Evolutionary conservation across 345 rosid genomes (phyloP), one percentile per base, ranked within the genome.

Genomic region (Ceriops tagal): DNA sequence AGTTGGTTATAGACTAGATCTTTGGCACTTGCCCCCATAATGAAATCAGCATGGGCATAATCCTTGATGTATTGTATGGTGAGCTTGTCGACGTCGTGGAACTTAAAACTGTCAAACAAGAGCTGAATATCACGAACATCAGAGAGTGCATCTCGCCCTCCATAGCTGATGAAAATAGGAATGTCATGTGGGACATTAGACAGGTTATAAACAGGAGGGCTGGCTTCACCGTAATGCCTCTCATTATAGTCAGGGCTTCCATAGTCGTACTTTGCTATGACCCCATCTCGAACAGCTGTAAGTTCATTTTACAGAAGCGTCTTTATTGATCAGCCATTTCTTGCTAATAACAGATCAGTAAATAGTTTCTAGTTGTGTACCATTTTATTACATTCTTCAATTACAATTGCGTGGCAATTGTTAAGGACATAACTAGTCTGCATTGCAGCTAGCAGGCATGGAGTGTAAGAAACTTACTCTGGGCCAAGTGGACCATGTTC

Each of bases 11-110:
- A 95, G 68, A 95, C 92, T 57, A 88, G 27, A 70, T 87, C 97
- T 62, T 90, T 90, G 60, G 99, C 99, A 67, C 77, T 90, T 16
- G 81, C 73, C 4, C 83, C 99, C 99, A 92, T 87, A 16, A 95
- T 75, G 87, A 92, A 95, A 81, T 95, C 97, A 1, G 85, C 89
- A 73, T 95, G 99, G 65, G 87, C 96, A 62, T 88, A 92, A 7
- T 87, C 76, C 75, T 81, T 75, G 53, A 95, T 71, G 71, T 69
- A 88, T 77, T 88, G 96, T 67, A 90, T 77, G 1, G 61, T 62
- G 19, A 95, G 83, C 86, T 86, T 90, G 72, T 82, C 82, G 0
- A 21, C 83, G 31, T 88, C 88, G 31, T 95, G 99, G 65, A 69
- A 75, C 91, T 85, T 90, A 51, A 92, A 79, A 51, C 62, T 53